A percentile compares a stretch with the other conserved stretches of the same genome.
Evolutionary conservation across 768 basidiomycete genomes (phyloP).

Genomic region (Lentinula edodes): DNA sequence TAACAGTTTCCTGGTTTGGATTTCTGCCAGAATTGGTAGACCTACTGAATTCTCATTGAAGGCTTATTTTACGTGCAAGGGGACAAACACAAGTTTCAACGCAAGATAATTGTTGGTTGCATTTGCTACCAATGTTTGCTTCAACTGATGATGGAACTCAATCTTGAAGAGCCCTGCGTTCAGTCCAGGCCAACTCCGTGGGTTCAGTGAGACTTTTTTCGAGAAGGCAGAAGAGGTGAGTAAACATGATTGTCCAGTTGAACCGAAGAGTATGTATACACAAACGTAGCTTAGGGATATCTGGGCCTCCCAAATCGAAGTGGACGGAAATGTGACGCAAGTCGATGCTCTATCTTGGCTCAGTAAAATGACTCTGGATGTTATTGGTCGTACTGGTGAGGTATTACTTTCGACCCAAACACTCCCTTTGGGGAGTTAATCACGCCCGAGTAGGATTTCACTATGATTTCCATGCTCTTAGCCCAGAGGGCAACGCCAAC

Average conservation of each 20-base stretch:
- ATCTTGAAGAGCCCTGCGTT: constrained; percentile 59
- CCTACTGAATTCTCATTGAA: constrained; percentile 11
- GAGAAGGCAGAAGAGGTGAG: constrained; percentile 47
- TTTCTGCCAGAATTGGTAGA: too few species aligned
- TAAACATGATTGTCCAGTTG: not conserved
- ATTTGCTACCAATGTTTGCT: not conserved
- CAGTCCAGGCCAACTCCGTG: constrained; percentile 51
- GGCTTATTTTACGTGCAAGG: constrained; percentile 48
- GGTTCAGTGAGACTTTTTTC: constrained; percentile 50
- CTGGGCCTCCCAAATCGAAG: constrained; percentile 31
- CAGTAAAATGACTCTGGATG: constrained; percentile 63
- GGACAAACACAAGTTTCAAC: constrained; percentile 38
- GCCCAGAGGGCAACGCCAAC: constrained; percentile 20
- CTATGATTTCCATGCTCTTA: constrained; percentile 26
- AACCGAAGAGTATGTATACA: not conserved
- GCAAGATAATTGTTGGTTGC: constrained; percentile 35
- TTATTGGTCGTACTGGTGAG: constrained; percentile 59
- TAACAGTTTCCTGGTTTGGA: too few species aligned
- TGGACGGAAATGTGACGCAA: constrained; percentile 19
- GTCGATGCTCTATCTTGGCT: constrained; percentile 65
- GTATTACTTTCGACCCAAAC: constrained; percentile 26
- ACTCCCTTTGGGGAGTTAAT: too few species aligned
- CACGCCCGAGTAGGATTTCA: constrained; percentile 17
- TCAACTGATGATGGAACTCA: too few species aligned
- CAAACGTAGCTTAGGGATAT: constrained; percentile 40